These are phyloP conservation scores for Litsea cubeba DNA, from an alignment of 164 flowering plant species.

Conservation along the genomic window DNA sequence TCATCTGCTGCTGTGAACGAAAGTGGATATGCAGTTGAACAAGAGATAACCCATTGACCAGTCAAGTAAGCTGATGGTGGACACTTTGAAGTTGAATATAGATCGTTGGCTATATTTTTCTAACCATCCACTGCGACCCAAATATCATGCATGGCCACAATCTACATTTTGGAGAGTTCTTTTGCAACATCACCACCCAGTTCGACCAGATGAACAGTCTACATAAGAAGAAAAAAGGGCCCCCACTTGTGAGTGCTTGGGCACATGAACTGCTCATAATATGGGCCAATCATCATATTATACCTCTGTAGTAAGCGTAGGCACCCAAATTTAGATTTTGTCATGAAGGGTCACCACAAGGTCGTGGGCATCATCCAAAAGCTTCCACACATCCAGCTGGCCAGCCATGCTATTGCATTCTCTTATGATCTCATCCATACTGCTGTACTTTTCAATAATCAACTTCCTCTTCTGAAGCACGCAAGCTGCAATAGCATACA, in stretches of 20 bases:
- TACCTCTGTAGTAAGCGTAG: neutral
- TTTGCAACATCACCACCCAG: neutral
- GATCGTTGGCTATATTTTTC: neutral
- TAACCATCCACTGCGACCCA: neutral
- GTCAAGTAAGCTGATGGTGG: neutral
- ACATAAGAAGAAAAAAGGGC: neutral
- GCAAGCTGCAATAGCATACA: conserved; percentile 93
- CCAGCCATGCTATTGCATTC: conserved; percentile 96
- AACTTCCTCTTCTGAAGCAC: conserved; percentile 84
- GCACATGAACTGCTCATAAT: neutral
- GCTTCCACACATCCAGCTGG: conserved; percentile 92
- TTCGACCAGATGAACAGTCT: neutral
- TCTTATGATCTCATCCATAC: conserved; percentile 91
- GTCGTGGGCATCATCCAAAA: conserved; percentile 85
- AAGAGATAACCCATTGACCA: neutral
- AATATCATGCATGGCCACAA: neutral
- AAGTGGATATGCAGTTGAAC: neutral
- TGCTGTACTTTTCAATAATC: conserved; percentile 75
- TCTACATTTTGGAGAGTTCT: too few relatives aligned
- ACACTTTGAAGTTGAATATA: neutral
- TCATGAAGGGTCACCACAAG: conserved; percentile 79
- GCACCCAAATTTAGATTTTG: conserved; percentile 39
- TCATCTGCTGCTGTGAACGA: neutral
- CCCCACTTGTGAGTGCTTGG: neutral
- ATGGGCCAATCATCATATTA: too few relatives aligned